Evolutionary conservation across 2,329 filamentous ascomycete species (phyloP).

Genomic region (Fusarium tuaranense): DNA sequence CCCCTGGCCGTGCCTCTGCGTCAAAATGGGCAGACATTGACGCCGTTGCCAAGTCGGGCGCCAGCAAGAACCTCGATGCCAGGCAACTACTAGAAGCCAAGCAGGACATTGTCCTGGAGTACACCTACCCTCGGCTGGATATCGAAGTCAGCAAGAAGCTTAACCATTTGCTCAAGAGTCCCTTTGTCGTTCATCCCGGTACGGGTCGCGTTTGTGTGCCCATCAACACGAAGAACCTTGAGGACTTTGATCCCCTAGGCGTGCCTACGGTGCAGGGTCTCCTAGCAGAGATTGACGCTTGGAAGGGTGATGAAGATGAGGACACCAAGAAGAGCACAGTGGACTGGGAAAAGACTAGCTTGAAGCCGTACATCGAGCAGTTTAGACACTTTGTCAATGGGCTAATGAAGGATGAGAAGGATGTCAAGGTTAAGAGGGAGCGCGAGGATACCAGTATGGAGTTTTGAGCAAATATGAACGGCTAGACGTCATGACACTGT

Average conservation of each 20-base stretch:
- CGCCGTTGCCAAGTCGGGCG: slow-evolving; percentile 80
- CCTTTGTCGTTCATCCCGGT: slow-evolving; percentile 95
- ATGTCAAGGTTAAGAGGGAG: slow-evolving; percentile 66
- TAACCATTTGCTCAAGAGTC: slow-evolving; percentile 97
- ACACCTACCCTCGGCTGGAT: slow-evolving; percentile 97
- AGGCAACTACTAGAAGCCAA: slow-evolving; percentile 86
- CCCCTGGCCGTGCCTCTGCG: slow-evolving; percentile 79
- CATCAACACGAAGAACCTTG: slow-evolving; percentile 79
- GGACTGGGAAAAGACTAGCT: slow-evolving; percentile 97
- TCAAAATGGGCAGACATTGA: slow-evolving; percentile 97
- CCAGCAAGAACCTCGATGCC: slow-evolving; percentile 77
- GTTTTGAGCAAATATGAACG: slow-evolving; percentile 53
- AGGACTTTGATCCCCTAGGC: slow-evolving; percentile 85
- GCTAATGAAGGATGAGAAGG: slow-evolving; percentile 81
- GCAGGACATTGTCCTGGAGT: slow-evolving; percentile 95
- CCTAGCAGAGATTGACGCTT: slow-evolving; percentile 87
- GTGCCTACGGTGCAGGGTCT: slow-evolving; percentile 92
- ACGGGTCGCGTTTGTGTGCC: slow-evolving; percentile 96
- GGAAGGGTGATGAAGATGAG: slow-evolving; percentile 65
- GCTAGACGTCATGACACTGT: slow-evolving; percentile 31
- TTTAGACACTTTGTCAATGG: slow-evolving; percentile 85
- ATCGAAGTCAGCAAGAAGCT: slow-evolving; percentile 97
- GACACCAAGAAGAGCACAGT: slow-evolving; percentile 60
- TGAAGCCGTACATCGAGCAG: slow-evolving; percentile 92
- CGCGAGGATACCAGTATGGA: slow-evolving; percentile 65